phyloP scores from a whole-genome alignment of 2,329 filamentous ascomycete species.

The Rhynchosporium agropyri region DNA sequence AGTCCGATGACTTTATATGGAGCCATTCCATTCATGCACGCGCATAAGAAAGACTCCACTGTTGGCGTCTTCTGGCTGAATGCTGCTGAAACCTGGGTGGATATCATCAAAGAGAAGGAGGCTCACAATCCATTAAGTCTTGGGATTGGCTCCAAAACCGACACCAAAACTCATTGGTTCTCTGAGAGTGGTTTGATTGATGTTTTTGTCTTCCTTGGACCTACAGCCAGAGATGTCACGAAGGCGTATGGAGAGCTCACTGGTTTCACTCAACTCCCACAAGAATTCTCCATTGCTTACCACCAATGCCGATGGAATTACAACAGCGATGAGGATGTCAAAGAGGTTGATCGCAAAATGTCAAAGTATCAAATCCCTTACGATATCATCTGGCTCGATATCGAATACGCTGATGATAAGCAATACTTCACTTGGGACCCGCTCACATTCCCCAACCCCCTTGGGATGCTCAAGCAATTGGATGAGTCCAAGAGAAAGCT shows the following conservation, averaged over 20 bases:
- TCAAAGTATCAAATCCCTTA: constrained; percentile 95
- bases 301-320: constrained; percentile 99
- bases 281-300: constrained; percentile 89
- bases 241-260: constrained; percentile 87
- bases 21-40: constrained; percentile 97
- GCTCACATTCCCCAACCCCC: constrained; percentile 82
- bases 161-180: constrained; percentile 94
- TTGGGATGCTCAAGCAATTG: constrained; percentile 85
- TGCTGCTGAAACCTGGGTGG: constrained; percentile 95
- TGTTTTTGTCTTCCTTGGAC: constrained; percentile 91
- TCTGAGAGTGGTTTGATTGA: constrained; percentile 90
- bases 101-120: constrained; percentile 80
- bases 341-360: constrained; percentile 94
- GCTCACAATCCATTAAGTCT: constrained; percentile 76
- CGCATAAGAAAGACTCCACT: constrained; percentile 88
- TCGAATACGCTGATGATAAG: constrained; percentile 95
- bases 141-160: constrained; percentile 67
- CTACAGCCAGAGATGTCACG: constrained; percentile 79
- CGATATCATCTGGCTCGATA: constrained; percentile 98
- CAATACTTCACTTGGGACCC: constrained; percentile 99
- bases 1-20: constrained; percentile 99
- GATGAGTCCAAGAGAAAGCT: constrained; percentile 85
- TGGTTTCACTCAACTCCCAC: constrained; percentile 86
- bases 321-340: constrained; percentile 93
- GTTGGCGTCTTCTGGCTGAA: constrained; percentile 98